Evolutionary conservation across 2,329 filamentous ascomycete species (phyloP).

Genomic region (Ceratocystis lukuohia): DNA sequence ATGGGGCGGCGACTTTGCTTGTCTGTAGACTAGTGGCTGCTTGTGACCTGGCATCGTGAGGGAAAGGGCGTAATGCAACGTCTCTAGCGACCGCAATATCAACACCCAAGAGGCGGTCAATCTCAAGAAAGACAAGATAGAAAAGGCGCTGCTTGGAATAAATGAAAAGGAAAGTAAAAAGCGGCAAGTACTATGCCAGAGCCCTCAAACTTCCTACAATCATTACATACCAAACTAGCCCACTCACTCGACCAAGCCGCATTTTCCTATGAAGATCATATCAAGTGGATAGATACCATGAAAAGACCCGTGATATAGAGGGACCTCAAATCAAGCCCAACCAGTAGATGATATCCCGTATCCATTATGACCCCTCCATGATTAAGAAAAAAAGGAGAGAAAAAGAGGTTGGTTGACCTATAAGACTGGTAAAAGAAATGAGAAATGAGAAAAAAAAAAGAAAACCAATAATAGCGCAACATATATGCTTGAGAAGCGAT

Average conservation of each 20-base stretch:
- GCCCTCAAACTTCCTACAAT: not conserved
- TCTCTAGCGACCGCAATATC: too few species aligned
- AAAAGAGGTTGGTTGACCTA: constrained; percentile 10
- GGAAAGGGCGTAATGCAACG: too few species aligned
- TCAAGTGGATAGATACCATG: too few species aligned
- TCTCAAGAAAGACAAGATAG: too few species aligned
- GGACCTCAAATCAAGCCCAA: not conserved
- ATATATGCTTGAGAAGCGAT: not conserved
- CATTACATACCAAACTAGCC: too few species aligned
- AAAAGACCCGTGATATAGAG: not conserved
- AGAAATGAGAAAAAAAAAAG: not conserved
- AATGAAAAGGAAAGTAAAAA: not conserved
- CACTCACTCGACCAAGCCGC: too few species aligned
- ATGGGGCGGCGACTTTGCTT: not conserved
- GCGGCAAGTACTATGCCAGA: not conserved
- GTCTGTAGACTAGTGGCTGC: not conserved
- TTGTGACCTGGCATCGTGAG: too few species aligned
- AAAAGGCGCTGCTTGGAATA: not conserved
- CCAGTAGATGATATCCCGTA: not conserved
- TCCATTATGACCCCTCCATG: not conserved
- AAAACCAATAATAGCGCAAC: not conserved
- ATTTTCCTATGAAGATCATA: too few species aligned
- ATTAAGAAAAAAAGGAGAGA: not conserved
- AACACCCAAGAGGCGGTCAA: too few species aligned
- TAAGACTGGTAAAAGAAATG: constrained; percentile 4